A percentile compares a stretch with the other conserved stretches of the same genome.
Conservation (phyloP, 192 early-diverging fungal genomes). For the Podila verticillata region DNA sequence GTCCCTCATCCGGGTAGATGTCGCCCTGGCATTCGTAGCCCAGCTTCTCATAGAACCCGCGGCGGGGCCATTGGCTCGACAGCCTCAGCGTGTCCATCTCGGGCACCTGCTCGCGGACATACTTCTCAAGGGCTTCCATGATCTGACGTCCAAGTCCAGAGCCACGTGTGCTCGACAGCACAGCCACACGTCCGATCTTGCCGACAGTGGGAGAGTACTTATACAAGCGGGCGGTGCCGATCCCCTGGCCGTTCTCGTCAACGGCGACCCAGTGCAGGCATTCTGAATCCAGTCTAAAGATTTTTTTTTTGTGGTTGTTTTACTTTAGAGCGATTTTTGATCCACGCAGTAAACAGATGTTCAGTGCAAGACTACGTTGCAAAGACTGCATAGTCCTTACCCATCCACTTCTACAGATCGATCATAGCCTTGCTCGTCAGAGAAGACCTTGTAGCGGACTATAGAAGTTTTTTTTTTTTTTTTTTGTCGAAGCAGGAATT, state of each 20-base stretch:
- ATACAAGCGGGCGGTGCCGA: constrained; percentile 36
- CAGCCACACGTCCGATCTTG: constrained; percentile 43
- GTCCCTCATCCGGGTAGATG: constrained; percentile 36
- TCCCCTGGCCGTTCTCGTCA: constrained; percentile 12
- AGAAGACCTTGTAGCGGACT: constrained; percentile 45
- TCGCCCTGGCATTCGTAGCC: constrained; percentile 25
- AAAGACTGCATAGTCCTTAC: constrained; percentile 12
- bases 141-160: constrained; percentile 30
- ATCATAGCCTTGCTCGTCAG: constrained; percentile 48
- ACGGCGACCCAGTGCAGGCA: constrained; percentile 44
- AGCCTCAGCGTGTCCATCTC: constrained; percentile 13
- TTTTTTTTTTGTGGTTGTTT: too few relatives aligned
- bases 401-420: constrained; percentile 29
- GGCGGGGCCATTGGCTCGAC: constrained; percentile 38
- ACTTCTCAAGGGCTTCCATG: constrained; percentile 37
- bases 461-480: neutral
- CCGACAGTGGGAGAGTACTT: constrained; percentile 30
- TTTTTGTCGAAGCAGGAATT: neutral
- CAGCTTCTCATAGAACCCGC: constrained; percentile 43
- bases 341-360: too few relatives aligned
- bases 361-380: neutral
- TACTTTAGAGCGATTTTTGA: too few relatives aligned
- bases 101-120: constrained; percentile 1
- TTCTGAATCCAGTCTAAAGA: constrained; percentile 27
- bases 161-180: constrained; percentile 27